These are phyloP conservation scores for Chrysanthemum lavandulifolium DNA, from an alignment of 129 eudicot genomes.

Conservation along the genomic window DNA sequence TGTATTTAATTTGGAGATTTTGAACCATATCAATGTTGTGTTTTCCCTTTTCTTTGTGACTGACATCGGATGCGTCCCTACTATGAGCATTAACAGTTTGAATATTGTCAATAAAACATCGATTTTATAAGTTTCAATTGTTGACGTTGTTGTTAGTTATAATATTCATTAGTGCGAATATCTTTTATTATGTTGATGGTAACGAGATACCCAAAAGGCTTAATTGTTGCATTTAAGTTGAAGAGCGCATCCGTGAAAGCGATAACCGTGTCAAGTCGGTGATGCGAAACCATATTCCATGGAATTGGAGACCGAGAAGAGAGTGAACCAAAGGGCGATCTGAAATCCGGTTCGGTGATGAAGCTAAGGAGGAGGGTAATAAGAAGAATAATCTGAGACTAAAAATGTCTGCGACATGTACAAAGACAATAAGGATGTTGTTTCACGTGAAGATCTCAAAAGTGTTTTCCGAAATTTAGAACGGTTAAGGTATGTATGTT, in stretches of 20 bases:
- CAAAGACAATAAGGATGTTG: slow-evolving; percentile 73
- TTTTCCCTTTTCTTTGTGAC: background rate
- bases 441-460: slow-evolving; percentile 87
- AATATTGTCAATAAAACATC: too few relatives aligned
- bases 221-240: slow-evolving; percentile 75
- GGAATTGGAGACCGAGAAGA: slow-evolving; percentile 25
- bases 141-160: too few relatives aligned
- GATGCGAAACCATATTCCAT: slow-evolving; percentile 29
- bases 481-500: slow-evolving; percentile 61
- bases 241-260: slow-evolving; percentile 38
- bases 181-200: slow-evolving; percentile 9
- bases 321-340: slow-evolving; percentile 30
- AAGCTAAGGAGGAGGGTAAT: slow-evolving; percentile 29
- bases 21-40: slow-evolving; percentile 5
- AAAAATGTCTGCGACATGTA: slow-evolving; percentile 35
- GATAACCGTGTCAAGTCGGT: slow-evolving; percentile 25
- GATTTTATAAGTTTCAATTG: too few relatives aligned
- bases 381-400: too few relatives aligned
- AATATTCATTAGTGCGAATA: background rate
- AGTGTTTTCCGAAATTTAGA: slow-evolving; percentile 69
- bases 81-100: too few relatives aligned
- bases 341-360: slow-evolving; percentile 43
- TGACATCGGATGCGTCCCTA: background rate
- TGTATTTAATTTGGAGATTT: slow-evolving; percentile 15
- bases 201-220: slow-evolving; percentile 73